phyloP scores from a whole-genome alignment of 345 rosid genomes.

The Corchorus olitorius region DNA sequence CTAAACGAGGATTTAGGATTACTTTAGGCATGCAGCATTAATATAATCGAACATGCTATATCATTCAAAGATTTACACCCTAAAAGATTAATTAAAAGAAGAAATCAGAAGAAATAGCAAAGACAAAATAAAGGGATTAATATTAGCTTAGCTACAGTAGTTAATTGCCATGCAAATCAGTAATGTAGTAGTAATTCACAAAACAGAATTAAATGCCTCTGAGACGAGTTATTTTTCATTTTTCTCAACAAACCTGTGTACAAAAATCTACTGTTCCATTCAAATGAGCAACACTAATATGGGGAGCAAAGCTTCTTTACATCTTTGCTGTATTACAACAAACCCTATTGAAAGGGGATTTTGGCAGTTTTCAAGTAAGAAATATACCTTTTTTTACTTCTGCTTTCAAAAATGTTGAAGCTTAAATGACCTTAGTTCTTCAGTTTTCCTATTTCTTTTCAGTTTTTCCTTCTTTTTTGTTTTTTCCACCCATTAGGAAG shows the following conservation, averaged over 20 bases:
- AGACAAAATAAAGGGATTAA: too few relatives aligned
- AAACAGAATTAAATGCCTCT: not conserved
- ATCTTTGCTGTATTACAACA: not conserved
- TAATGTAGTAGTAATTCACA: too few relatives aligned
- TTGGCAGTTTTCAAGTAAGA: not conserved
- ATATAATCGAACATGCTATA: too few relatives aligned
- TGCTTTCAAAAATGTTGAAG: not conserved
- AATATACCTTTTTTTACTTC: not conserved
- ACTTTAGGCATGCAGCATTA: too few relatives aligned
- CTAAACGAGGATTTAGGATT: too few relatives aligned
- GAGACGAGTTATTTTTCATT: not conserved
- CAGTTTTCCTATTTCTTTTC: not conserved
- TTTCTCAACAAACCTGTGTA: not conserved
- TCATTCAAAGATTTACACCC: too few relatives aligned
- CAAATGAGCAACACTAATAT: constrained; percentile 12
- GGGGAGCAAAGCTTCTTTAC: constrained; percentile 2
- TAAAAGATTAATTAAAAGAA: too few relatives aligned
- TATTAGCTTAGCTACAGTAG: too few relatives aligned
- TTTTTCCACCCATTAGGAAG: not conserved
- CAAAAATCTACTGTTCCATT: not conserved
- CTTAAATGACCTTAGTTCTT: not conserved
- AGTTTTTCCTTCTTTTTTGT: not conserved
- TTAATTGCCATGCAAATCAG: too few relatives aligned
- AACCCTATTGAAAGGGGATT: not conserved
- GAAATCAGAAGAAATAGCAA: too few relatives aligned